phyloP scores from a whole-genome alignment of 768 basidiomycete species.

The Tylopilus rubrobrunneus region DNA sequence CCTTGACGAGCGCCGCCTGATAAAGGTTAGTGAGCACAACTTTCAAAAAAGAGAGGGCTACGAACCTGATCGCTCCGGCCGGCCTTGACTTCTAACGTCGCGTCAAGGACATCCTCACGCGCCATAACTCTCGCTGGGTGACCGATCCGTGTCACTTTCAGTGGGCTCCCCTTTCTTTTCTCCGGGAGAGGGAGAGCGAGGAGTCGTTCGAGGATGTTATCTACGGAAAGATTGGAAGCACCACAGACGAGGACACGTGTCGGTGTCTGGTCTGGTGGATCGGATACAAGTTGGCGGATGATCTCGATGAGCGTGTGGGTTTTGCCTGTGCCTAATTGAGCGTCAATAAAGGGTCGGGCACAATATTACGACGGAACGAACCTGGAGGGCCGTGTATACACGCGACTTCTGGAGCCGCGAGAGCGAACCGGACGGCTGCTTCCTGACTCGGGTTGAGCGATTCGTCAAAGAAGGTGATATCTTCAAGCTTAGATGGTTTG shows the following conservation, averaged over 20 bases:
- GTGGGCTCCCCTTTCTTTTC: constrained; percentile 37
- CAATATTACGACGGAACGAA: constrained; percentile 13
- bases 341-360: background rate
- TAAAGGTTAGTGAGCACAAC: background rate
- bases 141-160: constrained; percentile 83
- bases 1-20: constrained; percentile 78
- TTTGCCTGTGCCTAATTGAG: constrained; percentile 75
- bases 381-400: constrained; percentile 99
- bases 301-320: constrained; percentile 94
- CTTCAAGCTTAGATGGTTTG: constrained; percentile 30
- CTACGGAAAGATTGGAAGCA: constrained; percentile 91
- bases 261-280: constrained; percentile 41
- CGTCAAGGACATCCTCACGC: constrained; percentile 58
- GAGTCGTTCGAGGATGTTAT: constrained; percentile 90
- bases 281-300: constrained; percentile 73
- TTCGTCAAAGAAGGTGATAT: constrained; percentile 67
- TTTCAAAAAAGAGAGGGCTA: background rate
- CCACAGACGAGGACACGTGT: constrained; percentile 82
- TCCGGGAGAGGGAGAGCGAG: constrained; percentile 53
- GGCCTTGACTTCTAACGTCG: constrained; percentile 72
- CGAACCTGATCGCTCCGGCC: constrained; percentile 64
- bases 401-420: constrained; percentile 77
- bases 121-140: constrained; percentile 93
- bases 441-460: constrained; percentile 82
- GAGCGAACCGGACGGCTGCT: constrained; percentile 76